A percentile compares a stretch with the other conserved stretches of the same genome.
phyloP scores from a whole-genome alignment of 2,329 filamentous ascomycete species.

The Diaporthe capsici region DNA sequence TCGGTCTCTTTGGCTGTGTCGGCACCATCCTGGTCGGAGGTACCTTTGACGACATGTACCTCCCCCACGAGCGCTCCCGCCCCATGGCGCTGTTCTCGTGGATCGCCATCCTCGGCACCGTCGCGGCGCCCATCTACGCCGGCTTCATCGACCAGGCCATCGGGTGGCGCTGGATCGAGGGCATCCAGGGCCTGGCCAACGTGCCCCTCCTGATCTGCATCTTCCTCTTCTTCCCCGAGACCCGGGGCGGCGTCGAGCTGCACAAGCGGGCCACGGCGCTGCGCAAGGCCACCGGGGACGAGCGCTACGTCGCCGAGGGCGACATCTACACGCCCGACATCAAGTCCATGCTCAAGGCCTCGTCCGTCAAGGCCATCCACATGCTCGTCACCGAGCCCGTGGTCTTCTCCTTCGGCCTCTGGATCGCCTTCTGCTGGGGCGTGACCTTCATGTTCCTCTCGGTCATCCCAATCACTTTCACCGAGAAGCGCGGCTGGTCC shows the following conservation, averaged over 20 bases:
- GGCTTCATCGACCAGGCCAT: constrained; percentile 67
- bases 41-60: constrained; percentile 65
- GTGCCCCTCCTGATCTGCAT: constrained; percentile 54
- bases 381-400: constrained; percentile 41
- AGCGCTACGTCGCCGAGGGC: constrained; percentile 63
- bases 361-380: constrained; percentile 57
- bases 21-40: constrained; percentile 65
- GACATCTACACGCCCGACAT: constrained; percentile 65
- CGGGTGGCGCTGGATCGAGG: constrained; percentile 68
- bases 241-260: constrained; percentile 48
- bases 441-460: constrained; percentile 68
- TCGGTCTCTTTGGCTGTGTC: constrained; percentile 64
- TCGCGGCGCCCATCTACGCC: constrained; percentile 66
- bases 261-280: constrained; percentile 63
- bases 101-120: constrained; percentile 65
- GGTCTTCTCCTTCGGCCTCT: constrained; percentile 40
- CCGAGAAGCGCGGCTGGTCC: constrained; percentile 65
- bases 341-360: constrained; percentile 60
- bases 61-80: constrained; percentile 58
- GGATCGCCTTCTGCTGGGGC: constrained; percentile 56
- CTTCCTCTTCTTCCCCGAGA: constrained; percentile 48
- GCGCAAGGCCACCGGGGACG: constrained; percentile 61
- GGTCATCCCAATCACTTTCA: constrained; percentile 64
- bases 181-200: constrained; percentile 66
- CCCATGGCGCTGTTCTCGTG: constrained; percentile 64